A percentile compares a stretch with the other conserved stretches of the same genome.
phyloP scores from a whole-genome alignment of 768 basidiomycete species.

The Paxillus involutus region DNA sequence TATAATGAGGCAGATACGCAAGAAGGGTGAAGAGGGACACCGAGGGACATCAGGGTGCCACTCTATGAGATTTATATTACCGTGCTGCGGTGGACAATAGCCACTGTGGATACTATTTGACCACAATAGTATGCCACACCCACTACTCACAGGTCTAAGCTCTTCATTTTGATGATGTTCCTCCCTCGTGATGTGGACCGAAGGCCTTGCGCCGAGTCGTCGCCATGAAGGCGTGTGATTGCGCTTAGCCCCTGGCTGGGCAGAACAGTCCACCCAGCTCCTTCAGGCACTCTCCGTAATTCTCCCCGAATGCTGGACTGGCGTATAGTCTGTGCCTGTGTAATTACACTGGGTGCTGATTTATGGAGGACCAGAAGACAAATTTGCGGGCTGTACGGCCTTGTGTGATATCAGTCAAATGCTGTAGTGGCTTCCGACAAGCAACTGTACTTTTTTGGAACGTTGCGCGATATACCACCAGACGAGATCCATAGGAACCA shows the following conservation, averaged over 20 bases:
- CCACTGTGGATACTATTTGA: constrained; percentile 13
- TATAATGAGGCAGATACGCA: background rate
- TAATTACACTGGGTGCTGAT: background rate
- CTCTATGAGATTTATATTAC: constrained; percentile 9
- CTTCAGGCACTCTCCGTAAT: constrained; percentile 7
- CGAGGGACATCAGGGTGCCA: background rate
- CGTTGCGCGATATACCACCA: background rate
- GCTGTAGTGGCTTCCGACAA: background rate
- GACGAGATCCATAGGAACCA: background rate
- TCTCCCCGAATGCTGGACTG: background rate
- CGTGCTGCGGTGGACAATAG: constrained; percentile 3
- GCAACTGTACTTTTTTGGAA: constrained; percentile 4
- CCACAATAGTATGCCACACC: constrained; percentile 4
- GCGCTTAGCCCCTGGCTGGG: background rate
- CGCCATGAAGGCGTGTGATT: background rate
- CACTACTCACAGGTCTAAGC: background rate
- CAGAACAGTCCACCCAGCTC: background rate
- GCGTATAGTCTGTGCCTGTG: background rate
- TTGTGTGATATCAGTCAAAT: background rate
- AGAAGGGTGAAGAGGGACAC: background rate
- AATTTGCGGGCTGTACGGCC: background rate
- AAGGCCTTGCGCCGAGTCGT: background rate
- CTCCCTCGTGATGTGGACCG: background rate
- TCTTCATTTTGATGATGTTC: background rate
- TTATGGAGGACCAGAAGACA: background rate